Conservation (phyloP, 371 early-diverging fungal genomes). For the Mucor indicus region DNA sequence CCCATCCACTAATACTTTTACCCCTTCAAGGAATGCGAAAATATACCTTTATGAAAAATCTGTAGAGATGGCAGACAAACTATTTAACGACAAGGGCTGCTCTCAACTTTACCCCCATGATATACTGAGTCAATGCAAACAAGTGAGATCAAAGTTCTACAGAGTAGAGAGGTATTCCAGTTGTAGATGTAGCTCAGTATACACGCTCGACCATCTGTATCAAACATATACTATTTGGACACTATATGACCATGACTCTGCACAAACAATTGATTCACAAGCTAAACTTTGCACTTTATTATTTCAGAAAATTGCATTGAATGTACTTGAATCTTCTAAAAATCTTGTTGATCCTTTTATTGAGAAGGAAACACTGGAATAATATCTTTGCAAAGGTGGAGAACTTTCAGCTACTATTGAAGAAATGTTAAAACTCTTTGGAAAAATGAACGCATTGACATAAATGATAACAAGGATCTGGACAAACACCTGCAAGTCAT, state of each 20-base stretch:
- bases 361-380: constrained; percentile 3
- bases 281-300: constrained; percentile 1
- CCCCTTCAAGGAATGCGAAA: constrained; percentile 6
- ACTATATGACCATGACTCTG: constrained; percentile 2
- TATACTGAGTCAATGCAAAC: constrained; percentile 4
- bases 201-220: constrained; percentile 7
- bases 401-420: constrained; percentile 5
- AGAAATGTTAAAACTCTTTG: constrained; percentile 13
- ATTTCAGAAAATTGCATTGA: constrained; percentile 1
- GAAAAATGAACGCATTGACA: constrained; percentile 10
- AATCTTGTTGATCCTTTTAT: constrained; percentile 2
- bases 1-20: constrained; percentile 7
- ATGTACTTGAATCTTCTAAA: constrained; percentile 1
- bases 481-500: constrained; percentile 8
- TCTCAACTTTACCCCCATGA: constrained; percentile 8
- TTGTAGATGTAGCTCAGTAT: constrained; percentile 7
- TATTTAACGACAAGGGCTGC: constrained; percentile 6
- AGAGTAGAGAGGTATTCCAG: constrained; percentile 9
- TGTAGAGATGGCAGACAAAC: constrained; percentile 1
- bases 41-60: constrained; percentile 13
- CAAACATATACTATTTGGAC: constrained; percentile 14
- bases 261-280: constrained; percentile 10
- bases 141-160: constrained; percentile 9
- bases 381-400: constrained; percentile 5
- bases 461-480: constrained; percentile 14